phyloP scores from a whole-genome alignment of 192 early-diverging fungal genomes.

The Backusella australiensis region DNA sequence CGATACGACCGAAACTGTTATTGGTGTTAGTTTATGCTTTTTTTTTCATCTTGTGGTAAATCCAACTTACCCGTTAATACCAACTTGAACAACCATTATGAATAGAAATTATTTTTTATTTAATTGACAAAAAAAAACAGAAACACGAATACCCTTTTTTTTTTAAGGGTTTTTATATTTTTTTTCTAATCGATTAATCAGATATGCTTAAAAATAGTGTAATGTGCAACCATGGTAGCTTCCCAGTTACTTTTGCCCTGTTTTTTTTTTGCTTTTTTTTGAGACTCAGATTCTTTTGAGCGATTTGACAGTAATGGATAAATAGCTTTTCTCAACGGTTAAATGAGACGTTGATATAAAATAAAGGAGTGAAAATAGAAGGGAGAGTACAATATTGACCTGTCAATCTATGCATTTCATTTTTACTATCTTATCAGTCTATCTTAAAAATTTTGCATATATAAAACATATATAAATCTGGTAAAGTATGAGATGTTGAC shows the following conservation, averaged over 20 bases:
- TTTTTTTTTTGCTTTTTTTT: neutral
- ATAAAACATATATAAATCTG: too few relatives aligned
- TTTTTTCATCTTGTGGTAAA: neutral
- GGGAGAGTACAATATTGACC: too few relatives aligned
- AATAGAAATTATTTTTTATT: slow-evolving; percentile 5
- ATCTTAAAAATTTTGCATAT: too few relatives aligned
- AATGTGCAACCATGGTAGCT: neutral
- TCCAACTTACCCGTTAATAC: slow-evolving; percentile 19
- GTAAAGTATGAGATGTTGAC: neutral
- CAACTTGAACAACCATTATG: slow-evolving; percentile 14
- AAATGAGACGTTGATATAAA: too few relatives aligned
- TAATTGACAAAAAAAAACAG: neutral
- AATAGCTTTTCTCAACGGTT: neutral
- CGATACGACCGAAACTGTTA: slow-evolving; percentile 92
- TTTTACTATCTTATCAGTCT: too few relatives aligned
- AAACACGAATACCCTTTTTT: neutral
- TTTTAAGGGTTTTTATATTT: neutral
- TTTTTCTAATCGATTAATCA: neutral
- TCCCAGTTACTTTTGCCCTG: neutral
- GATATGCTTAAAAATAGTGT: slow-evolving; percentile 4
- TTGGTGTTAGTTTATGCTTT: neutral
- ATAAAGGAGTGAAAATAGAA: too few relatives aligned
- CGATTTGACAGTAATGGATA: neutral
- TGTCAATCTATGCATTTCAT: neutral
- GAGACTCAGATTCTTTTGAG: neutral